Conservation (phyloP, 1,284 basidiomycete species). For the Polyporus tsugae region DNA sequence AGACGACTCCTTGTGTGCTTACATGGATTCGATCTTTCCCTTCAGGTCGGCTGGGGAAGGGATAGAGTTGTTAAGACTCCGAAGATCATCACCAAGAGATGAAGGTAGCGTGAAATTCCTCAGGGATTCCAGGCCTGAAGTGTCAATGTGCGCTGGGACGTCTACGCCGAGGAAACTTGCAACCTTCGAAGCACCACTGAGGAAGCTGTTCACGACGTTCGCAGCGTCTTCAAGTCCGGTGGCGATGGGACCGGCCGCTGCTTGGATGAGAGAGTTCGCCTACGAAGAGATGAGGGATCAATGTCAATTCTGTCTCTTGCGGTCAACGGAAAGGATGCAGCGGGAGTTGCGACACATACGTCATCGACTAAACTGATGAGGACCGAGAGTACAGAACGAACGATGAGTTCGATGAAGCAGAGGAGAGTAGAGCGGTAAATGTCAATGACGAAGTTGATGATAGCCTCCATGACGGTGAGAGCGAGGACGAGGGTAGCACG, state of each 20-base stretch:
- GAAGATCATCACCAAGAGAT: conserved; percentile 78
- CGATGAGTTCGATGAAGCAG: conserved; percentile 91
- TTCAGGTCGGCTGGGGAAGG: conserved; percentile 85
- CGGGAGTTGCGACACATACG: conserved; percentile 50
- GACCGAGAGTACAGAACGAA: conserved; percentile 83
- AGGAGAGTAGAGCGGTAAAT: conserved; percentile 91
- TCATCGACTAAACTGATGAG: conserved; percentile 85
- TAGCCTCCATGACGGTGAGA: conserved; percentile 83
- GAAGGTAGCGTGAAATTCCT: conserved; percentile 85
- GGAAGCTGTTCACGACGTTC: conserved; percentile 67
- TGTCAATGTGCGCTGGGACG: conserved; percentile 70
- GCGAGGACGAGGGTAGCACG: conserved; percentile 76
- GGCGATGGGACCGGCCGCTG: neutral
- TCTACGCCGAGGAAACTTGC: conserved; percentile 71
- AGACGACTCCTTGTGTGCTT: conserved; percentile 41
- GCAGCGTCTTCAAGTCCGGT: neutral
- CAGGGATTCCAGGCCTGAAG: conserved; percentile 77
- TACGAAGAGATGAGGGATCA: conserved; percentile 42
- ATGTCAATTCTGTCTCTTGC: neutral
- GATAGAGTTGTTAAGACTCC: conserved; percentile 80
- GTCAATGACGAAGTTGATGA: conserved; percentile 93
- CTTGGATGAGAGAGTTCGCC: conserved; percentile 71
- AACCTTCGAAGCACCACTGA: conserved; percentile 75
- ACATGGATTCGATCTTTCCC: conserved; percentile 77
- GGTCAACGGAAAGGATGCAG: conserved; percentile 19